Percentiles rank a stretch among this genome's conserved stretches.
phyloP scores from a whole-genome alignment of 2,329 filamentous ascomycete species.

The Curvularia eragrostidis region DNA sequence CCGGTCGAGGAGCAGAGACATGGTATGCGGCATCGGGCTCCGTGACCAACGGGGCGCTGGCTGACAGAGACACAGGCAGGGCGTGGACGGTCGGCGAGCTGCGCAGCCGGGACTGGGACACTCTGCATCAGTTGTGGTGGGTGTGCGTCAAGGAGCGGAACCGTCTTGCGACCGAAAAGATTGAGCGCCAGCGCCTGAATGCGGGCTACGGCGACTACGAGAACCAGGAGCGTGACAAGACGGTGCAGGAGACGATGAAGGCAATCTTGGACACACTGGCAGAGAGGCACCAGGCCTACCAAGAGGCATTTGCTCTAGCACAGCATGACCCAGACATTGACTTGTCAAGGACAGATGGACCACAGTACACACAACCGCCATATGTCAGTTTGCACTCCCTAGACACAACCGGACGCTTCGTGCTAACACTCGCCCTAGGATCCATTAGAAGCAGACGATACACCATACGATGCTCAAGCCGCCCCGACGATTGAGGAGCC shows the following conservation, averaged over 20 bases:
- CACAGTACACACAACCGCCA: conserved; percentile 34
- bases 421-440: conserved; percentile 27
- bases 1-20: conserved; percentile 74
- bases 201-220: conserved; percentile 78
- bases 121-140: conserved; percentile 94
- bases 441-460: conserved; percentile 27
- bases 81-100: conserved; percentile 87
- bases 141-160: conserved; percentile 91
- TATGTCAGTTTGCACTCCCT: conserved; percentile 29
- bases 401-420: too few relatives aligned
- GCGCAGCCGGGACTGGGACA: conserved; percentile 88
- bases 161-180: conserved; percentile 77
- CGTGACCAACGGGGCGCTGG: conserved; percentile 4
- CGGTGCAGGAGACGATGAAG: conserved; percentile 79
- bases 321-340: conserved; percentile 57
- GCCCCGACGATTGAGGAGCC: conserved; percentile 8
- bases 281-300: conserved; percentile 88
- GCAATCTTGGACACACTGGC: conserved; percentile 84
- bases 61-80: conserved; percentile 60
- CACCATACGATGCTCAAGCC: conserved; percentile 7
- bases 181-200: conserved; percentile 71
- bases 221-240: conserved; percentile 65
- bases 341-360: conserved; percentile 31
- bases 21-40: conserved; percentile 55
- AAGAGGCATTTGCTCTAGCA: conserved; percentile 72